Evolutionary conservation across 805 yeast species (phyloP).

Genomic region (Metschnikowia matae): DNA sequence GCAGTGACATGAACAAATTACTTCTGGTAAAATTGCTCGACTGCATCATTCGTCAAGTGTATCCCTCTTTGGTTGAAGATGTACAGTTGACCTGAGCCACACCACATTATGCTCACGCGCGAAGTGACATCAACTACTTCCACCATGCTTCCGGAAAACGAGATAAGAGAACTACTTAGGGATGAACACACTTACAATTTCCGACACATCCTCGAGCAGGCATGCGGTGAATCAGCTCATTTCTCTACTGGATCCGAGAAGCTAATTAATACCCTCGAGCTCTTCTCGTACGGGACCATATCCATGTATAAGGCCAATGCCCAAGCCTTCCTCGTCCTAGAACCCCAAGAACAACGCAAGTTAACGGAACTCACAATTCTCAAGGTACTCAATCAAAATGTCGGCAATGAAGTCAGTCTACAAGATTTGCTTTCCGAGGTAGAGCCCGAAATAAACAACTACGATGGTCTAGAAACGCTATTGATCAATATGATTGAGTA

Average conservation of each 20-base stretch:
- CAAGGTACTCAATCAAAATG: slow-evolving; percentile 21
- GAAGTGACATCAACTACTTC: neutral
- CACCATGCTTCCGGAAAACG: slow-evolving; percentile 2
- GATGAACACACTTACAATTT: slow-evolving; percentile 4
- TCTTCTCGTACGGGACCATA: slow-evolving; percentile 36
- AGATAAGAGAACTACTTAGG: neutral
- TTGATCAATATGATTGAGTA: slow-evolving; percentile 26
- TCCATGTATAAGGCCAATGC: slow-evolving; percentile 21
- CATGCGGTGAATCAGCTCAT: neutral
- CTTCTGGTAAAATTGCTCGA: slow-evolving; percentile 22
- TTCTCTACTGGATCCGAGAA: neutral
- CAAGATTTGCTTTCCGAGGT: slow-evolving; percentile 14
- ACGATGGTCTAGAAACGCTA: slow-evolving; percentile 16
- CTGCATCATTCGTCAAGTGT: slow-evolving; percentile 18
- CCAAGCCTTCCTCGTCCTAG: slow-evolving; percentile 15
- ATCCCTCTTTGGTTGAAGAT: slow-evolving; percentile 21
- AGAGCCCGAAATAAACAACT: slow-evolving; percentile 2
- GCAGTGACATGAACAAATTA: slow-evolving; percentile 20
- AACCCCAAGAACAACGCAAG: slow-evolving; percentile 17
- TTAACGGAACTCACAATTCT: slow-evolving; percentile 28
- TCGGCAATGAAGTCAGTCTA: slow-evolving; percentile 17
- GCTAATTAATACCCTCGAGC: slow-evolving; percentile 28
- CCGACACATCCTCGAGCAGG: slow-evolving; percentile 5
- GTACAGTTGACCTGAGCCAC: neutral
- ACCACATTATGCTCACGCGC: neutral